Conservation (phyloP, 2,329 filamentous ascomycete genomes). For the Teratosphaeria gauchensis region DNA sequence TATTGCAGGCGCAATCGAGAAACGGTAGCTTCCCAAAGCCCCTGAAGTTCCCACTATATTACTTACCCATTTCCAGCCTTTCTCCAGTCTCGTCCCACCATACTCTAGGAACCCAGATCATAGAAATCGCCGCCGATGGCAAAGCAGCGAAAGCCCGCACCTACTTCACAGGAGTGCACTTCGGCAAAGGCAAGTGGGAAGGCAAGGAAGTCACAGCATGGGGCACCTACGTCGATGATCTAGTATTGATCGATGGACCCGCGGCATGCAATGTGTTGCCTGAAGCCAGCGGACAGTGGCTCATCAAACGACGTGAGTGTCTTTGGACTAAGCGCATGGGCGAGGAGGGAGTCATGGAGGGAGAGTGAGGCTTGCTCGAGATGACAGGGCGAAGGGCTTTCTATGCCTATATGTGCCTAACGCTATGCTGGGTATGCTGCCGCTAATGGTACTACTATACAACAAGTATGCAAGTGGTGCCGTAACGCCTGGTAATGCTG, state of each 20-base stretch:
- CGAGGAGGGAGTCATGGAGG: conserved; percentile 26
- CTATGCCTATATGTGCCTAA: neutral
- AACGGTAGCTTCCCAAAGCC: conserved; percentile 5
- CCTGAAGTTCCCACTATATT: neutral
- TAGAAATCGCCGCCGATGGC: conserved; percentile 23
- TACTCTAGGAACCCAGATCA: conserved; percentile 33
- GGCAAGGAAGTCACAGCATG: conserved; percentile 30
- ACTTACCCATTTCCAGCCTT: conserved; percentile 20
- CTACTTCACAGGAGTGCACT: conserved; percentile 34
- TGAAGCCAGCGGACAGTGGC: conserved; percentile 32
- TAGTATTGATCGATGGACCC: conserved; percentile 21
- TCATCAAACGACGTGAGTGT: conserved; percentile 28
- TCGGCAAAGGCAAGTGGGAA: conserved; percentile 32
- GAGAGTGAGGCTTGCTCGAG: conserved; percentile 5
- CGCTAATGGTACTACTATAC: neutral
- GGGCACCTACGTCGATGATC: conserved; percentile 32
- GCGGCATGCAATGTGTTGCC: conserved; percentile 7
- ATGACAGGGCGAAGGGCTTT: neutral
- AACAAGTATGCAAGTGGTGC: neutral
- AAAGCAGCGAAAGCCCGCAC: conserved; percentile 28
- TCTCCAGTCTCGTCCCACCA: conserved; percentile 34
- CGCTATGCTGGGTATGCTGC: neutral
- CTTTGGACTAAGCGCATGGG: conserved; percentile 29
- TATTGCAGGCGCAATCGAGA: conserved; percentile 25
- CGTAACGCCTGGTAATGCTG: neutral